phyloP scores from a whole-genome alignment of 2,329 filamentous ascomycete species.

The Clonostachys byssicola region DNA sequence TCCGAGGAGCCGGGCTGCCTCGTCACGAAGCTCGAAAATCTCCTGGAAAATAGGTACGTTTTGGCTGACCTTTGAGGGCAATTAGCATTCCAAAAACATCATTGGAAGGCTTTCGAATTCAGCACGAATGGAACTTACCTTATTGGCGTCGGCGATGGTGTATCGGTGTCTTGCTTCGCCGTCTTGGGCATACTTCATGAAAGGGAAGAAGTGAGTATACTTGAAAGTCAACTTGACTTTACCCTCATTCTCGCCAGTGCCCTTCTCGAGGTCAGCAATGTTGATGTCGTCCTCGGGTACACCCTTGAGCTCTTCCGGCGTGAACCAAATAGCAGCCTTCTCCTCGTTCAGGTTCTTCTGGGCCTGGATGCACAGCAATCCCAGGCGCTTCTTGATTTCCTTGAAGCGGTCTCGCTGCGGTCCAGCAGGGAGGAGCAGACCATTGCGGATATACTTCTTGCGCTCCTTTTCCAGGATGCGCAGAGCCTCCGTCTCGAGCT shows the following conservation, averaged over 20 bases:
- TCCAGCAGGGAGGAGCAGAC: conserved; percentile 66
- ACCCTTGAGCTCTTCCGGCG: conserved; percentile 66
- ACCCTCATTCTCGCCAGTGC: conserved; percentile 66
- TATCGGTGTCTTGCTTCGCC: conserved; percentile 65
- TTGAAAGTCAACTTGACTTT: conserved; percentile 77
- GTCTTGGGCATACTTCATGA: conserved; percentile 72
- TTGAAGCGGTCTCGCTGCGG: conserved; percentile 75
- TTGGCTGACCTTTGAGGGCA: conserved; percentile 46
- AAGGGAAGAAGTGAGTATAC: conserved; percentile 76
- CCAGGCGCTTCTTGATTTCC: conserved; percentile 78
- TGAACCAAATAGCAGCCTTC: conserved; percentile 77
- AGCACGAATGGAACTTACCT: conserved; percentile 33
- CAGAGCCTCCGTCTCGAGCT: conserved; percentile 64
- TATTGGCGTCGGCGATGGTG: conserved; percentile 76
- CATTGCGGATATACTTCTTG: conserved; percentile 73
- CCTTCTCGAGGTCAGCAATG: conserved; percentile 63
- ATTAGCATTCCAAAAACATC: no score
- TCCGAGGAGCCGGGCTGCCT: conserved; percentile 71
- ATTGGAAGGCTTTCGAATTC: no score
- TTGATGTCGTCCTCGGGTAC: conserved; percentile 68
- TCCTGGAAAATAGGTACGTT: conserved; percentile 74
- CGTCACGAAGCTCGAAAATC: conserved; percentile 70
- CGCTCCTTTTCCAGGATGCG: conserved; percentile 75
- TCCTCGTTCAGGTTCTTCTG: conserved; percentile 82
- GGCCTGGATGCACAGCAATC: conserved; percentile 69